A percentile compares a stretch with the other conserved stretches of the same genome.
phyloP scores from a whole-genome alignment of 2,329 filamentous ascomycete genomes.

The Aspergillus neoniger region DNA sequence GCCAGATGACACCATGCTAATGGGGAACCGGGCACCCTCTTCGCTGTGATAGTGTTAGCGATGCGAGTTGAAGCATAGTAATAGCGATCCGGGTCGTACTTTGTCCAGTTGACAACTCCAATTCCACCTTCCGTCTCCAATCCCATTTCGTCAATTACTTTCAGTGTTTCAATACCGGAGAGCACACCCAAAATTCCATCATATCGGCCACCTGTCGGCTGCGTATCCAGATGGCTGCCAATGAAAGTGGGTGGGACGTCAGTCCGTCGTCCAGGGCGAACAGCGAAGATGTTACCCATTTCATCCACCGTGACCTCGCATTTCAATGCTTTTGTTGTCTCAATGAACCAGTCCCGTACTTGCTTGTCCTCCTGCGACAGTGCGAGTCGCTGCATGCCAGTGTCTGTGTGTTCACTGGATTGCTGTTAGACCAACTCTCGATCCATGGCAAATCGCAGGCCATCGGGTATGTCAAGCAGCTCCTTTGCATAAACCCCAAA shows the following conservation, averaged over 20 bases:
- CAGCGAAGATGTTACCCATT: constrained; percentile 80
- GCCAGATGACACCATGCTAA: constrained; percentile 71
- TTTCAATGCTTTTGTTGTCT: constrained; percentile 62
- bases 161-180: constrained; percentile 72
- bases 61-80: background rate
- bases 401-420: constrained; percentile 56
- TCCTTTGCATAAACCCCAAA: background rate
- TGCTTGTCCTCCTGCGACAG: constrained; percentile 71
- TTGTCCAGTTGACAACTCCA: constrained; percentile 65
- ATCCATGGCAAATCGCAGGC: constrained; percentile 1
- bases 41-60: constrained; percentile 55
- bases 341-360: constrained; percentile 74
- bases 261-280: constrained; percentile 62
- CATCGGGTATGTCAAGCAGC: background rate
- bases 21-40: constrained; percentile 78
- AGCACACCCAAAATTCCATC: constrained; percentile 72
- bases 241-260: constrained; percentile 66
- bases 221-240: constrained; percentile 69
- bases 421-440: background rate
- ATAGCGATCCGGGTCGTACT: constrained; percentile 23
- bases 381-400: constrained; percentile 74
- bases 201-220: constrained; percentile 52
- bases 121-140: constrained; percentile 70
- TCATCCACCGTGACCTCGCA: constrained; percentile 69
- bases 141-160: constrained; percentile 65